These are phyloP conservation scores for Cercospora citrullina DNA, from an alignment of 2,329 filamentous ascomycete genomes.

Conservation along the genomic window DNA sequence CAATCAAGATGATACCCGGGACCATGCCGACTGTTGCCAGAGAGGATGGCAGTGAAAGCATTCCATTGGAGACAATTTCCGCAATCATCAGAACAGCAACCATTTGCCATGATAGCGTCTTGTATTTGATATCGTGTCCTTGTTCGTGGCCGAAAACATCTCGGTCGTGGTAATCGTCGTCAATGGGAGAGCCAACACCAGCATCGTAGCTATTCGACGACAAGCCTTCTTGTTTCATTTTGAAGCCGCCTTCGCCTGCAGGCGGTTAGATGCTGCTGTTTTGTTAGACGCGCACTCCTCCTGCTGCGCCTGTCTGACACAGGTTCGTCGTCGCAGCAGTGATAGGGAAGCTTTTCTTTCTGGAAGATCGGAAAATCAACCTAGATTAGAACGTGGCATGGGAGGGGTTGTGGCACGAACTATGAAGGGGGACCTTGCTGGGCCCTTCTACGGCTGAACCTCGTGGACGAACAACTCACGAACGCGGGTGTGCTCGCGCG, in stretches of 20 bases:
- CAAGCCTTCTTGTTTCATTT: conserved; percentile 3
- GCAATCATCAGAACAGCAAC: conserved; percentile 21
- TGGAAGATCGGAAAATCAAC: neutral
- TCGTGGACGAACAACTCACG: neutral
- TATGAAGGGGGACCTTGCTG: neutral
- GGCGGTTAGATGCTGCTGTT: neutral
- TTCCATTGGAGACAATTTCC: conserved; percentile 41
- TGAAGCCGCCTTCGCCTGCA: neutral
- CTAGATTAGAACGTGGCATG: conserved; percentile 1
- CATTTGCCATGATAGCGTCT: conserved; percentile 20
- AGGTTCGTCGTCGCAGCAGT: neutral
- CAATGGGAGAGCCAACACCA: conserved; percentile 6
- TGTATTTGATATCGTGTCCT: conserved; percentile 18
- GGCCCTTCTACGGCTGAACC: neutral
- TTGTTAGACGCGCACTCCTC: neutral
- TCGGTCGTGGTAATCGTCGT: conserved; percentile 10
- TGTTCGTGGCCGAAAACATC: conserved; percentile 18
- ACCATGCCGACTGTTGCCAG: conserved; percentile 55
- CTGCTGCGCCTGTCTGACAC: neutral
- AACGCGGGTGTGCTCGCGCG: neutral
- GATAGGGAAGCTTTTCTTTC: neutral
- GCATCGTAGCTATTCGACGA: conserved; percentile 9
- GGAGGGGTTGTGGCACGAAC: neutral
- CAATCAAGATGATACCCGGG: conserved; percentile 52
- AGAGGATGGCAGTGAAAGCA: conserved; percentile 55